phyloP scores from a whole-genome alignment of 495 filamentous ascomycete genomes.

The Trichoderma orchidacearum region DNA sequence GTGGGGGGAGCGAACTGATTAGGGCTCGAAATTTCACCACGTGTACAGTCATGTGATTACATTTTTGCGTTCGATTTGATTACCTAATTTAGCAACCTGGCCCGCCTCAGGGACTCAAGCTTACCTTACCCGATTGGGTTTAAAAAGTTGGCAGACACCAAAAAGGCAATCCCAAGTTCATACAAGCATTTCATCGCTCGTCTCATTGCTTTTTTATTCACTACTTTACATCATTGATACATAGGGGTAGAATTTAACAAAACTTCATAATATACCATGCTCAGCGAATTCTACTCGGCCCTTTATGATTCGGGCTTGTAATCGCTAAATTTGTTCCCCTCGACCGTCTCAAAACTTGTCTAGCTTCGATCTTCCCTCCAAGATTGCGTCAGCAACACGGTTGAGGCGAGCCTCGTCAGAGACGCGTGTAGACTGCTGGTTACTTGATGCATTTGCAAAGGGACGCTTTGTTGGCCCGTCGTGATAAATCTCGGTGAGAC shows the following conservation, averaged over 20 bases:
- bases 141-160: too few species aligned
- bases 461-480: not conserved
- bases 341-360: not conserved
- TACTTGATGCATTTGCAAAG: not conserved
- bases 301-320: not conserved
- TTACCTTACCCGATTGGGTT: too few species aligned
- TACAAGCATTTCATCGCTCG: too few species aligned
- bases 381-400: not conserved
- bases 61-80: not conserved
- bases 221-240: not conserved
- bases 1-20: not conserved
- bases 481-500: constrained; percentile 14
- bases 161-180: too few species aligned
- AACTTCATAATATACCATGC: not conserved
- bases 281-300: not conserved
- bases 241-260: not conserved
- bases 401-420: not conserved
- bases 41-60: not conserved
- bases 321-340: not conserved
- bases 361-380: not conserved
- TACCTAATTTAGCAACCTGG: not conserved
- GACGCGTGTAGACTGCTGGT: not conserved
- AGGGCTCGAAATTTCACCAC: not conserved
- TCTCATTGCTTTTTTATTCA: not conserved
- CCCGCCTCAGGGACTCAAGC: too few species aligned